Evolutionary conservation across 306 rosid species (phyloP), one percentile per base, ranked within the genome.

Genomic region (Vigna angularis): DNA sequence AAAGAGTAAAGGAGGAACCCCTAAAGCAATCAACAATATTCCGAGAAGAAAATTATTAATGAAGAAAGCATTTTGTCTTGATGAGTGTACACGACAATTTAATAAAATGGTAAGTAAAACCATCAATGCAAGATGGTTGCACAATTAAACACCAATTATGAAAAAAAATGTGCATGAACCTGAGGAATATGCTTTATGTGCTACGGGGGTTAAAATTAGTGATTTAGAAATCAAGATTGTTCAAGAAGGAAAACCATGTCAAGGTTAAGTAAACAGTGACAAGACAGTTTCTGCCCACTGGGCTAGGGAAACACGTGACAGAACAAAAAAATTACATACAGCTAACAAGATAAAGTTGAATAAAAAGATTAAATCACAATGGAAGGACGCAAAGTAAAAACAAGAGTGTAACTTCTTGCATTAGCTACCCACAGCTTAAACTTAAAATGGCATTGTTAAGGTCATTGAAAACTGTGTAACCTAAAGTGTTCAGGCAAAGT

Each of bases 171-270:
- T 3, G 24, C 40, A 6, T 48, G 20, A 78, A 53, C 5, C n/a
- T 12, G 9, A 30, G 16, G 6, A 66, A 55, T 9, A 72, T 63
- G 58, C 67, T 49, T 75, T 22, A 47, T 26, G 52, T 24, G 18
- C 66, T 64, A 72, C 48, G 22, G 3, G 3, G 49, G 40, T 36
- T 61, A 26, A 79, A 71, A 62, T 50, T 45, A 24, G 67, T 15
- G 34, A 79, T 4, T 15, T 72, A 24, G 57, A 61, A 72, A 57
- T 70, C 72, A 67, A 73, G 52, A 72, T 26, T 30, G 18, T 55
- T 26, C 17, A 24, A 9, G 49, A 51, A 62, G 52, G 32, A 14
- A 63, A 7, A 79, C 28, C 26, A 24, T 38, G 26, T 63, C 58
- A 72, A 44, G 36, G 26, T 68, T 14, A 32, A 18, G 51, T 49